These are phyloP conservation scores for Penicillium sp. DNA, from an alignment of 2,329 filamentous ascomycete species.

Conservation along the genomic window DNA sequence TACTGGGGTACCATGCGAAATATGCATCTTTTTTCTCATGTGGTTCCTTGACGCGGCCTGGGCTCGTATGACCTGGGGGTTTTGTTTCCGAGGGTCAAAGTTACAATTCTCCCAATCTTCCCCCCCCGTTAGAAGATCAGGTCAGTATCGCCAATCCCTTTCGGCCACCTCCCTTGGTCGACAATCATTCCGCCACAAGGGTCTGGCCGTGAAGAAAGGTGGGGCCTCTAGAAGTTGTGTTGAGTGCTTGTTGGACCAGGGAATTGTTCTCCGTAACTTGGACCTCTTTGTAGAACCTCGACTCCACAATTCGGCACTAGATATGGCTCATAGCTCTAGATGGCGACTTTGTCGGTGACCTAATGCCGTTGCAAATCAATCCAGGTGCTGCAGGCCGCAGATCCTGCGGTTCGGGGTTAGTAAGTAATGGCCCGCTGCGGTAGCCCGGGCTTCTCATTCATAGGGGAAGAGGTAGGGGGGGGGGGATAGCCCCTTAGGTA, in stretches of 20 bases:
- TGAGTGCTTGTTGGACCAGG: background rate
- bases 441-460: conserved; percentile 1
- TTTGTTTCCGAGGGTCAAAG: background rate
- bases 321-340: background rate
- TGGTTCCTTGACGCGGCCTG: background rate
- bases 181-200: background rate
- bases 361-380: conserved; percentile 10
- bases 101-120: too few species aligned
- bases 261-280: background rate
- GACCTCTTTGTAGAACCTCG: conserved; percentile 1
- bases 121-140: too few species aligned
- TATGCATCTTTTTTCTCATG: background rate
- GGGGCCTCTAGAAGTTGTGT: background rate
- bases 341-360: background rate
- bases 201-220: background rate
- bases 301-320: conserved; percentile 20
- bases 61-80: background rate
- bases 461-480: background rate
- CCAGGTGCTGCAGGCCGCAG: conserved; percentile 11
- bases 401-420: background rate
- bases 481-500: conserved; percentile 5
- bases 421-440: conserved; percentile 5
- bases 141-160: background rate
- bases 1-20: conserved; percentile 14
- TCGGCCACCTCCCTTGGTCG: background rate